Base-by-base conservation (phyloP, 768 basidiomycete genomes). In the Mycena chlorophos region DNA sequence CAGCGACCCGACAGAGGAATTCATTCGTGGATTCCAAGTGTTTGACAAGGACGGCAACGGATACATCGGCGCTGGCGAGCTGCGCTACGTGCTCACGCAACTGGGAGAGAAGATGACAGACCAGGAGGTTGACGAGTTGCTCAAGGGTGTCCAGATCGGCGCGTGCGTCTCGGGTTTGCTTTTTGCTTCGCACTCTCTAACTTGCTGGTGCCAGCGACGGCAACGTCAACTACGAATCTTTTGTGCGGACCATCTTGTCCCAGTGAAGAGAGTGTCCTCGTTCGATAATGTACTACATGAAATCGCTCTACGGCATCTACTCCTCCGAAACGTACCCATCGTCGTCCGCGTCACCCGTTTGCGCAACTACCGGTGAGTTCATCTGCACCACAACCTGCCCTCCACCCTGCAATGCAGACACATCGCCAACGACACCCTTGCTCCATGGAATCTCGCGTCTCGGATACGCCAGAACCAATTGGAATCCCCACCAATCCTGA, bases 81-180 rank as follows among this genome's bases (percentile, higher is more conserved):
- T 96, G 59, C 83, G 91, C 71, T 95, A 96, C 69, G 92, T 95
- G 25, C 79, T 96, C 26, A 99, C 97, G 5, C 94, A 95, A 66
- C 83, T 99, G 0, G 97, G 97, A 13, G 97, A 99, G 81, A 98
- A 98, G 79, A 95, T 99, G 93, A 71, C 87, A 5, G 94, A 98
- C 68, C 92, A 94, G 61, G 97, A 98, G 75, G 97, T 98, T 19
- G 96, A 98, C 68, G 97, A 99, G 73, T 78, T 99, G 63, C 78
- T 99, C 64, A 98, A 98, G 73, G 94, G 94, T 25, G 92, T 95
- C 29, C 92, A 95, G 73, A 85, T 97, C 54, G 90, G 89, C 72
- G 77, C 83, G 89, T 93, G 67, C 77, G 86, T 85, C 2, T 39
- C 43, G 43, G 19, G 29, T 62, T 56, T 4, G 16, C 59, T 39